Base-by-base conservation (phyloP, 306 rosid species). In the Lathyrus sativus region DNA sequence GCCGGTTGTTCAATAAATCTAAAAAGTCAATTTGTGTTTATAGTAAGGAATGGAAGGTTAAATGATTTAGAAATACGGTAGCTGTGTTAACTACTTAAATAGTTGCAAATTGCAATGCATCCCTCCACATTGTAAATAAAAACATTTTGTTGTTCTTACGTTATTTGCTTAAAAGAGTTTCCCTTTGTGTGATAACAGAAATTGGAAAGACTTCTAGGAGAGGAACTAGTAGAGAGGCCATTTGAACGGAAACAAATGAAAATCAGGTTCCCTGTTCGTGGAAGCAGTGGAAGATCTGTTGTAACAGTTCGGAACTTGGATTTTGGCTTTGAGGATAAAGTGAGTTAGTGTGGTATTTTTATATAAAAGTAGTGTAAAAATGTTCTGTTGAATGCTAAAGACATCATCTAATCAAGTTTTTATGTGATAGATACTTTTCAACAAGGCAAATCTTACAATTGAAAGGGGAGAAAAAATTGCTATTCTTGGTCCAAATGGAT, bases 391-490 rank as follows among this genome's bases (percentile, higher is more conserved):
- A 48, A 59, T 65, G 17, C 68, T 49, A 43, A 31, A 72, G 76
- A 61, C 70, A 49, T 74, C 63, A 55, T 54, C 59, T 60, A 55
- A 72, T 78, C 60, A n/a, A 33, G 62, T n/a, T 74, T 59, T 72
- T 75, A 59, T 74, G 69, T 79, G 62, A 68, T 84, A 93, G 98
- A 71, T 70, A 71, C 91, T 93, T 44, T 86, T 93, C 79, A 81
- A 80, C 38, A 84, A 76, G 79, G 98, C 98, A 74, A 93, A 86
- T 79, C 97, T 93, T 73, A 70, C 85, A 22, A 86, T 93, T 81
- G 86, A 93, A 85, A 86, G 79, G 83, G 98, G 98, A 62, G 98
- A 93, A 83, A 93, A 93, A 76, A 76, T 93, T 81, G 96, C 98
- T 73, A 85, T 93, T 62, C 71, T 93, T 81, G 98, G 98, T 65